Conservation (phyloP, 1,284 basidiomycete species). For the Caloboletus inedulis region DNA sequence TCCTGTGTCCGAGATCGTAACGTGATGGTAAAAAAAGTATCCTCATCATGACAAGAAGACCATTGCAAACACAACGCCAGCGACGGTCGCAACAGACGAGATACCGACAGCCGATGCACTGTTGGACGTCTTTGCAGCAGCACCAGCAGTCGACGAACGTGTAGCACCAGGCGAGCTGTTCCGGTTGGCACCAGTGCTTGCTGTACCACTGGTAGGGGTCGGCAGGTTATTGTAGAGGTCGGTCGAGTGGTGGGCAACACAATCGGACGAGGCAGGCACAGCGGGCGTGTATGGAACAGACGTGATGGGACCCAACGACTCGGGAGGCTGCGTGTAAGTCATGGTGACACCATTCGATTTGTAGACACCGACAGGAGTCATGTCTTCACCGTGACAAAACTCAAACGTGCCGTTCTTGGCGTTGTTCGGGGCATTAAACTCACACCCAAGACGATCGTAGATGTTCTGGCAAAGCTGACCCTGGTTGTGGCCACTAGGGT, state of each 20-base stretch:
- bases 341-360: slow-evolving; percentile 38
- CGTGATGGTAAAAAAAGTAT: not conserved
- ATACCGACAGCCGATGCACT: slow-evolving; percentile 36
- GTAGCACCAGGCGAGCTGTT: slow-evolving; percentile 26
- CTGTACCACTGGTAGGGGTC: slow-evolving; percentile 13
- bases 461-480: slow-evolving; percentile 58
- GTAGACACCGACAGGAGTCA: slow-evolving; percentile 32
- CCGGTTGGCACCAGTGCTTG: slow-evolving; percentile 7
- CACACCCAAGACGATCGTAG: slow-evolving; percentile 67
- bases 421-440: slow-evolving; percentile 65
- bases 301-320: slow-evolving; percentile 53
- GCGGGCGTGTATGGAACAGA: slow-evolving; percentile 60
- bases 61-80: slow-evolving; percentile 45
- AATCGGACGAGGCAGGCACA: slow-evolving; percentile 62
- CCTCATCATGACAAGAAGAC: slow-evolving; percentile 39
- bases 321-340: slow-evolving; percentile 60
- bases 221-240: slow-evolving; percentile 43
- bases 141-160: slow-evolving; percentile 20
- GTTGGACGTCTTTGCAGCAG: slow-evolving; percentile 29
- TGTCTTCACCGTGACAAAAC: slow-evolving; percentile 59
- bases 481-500: slow-evolving; percentile 51
- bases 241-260: slow-evolving; percentile 52
- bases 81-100: slow-evolving; percentile 38
- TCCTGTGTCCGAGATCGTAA: not conserved
- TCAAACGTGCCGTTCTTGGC: slow-evolving; percentile 56